Evolutionary conservation across 164 flowering plant species (phyloP), one percentile per base, ranked within the genome.

Genomic region (Chloranthus sessilifolius): DNA sequence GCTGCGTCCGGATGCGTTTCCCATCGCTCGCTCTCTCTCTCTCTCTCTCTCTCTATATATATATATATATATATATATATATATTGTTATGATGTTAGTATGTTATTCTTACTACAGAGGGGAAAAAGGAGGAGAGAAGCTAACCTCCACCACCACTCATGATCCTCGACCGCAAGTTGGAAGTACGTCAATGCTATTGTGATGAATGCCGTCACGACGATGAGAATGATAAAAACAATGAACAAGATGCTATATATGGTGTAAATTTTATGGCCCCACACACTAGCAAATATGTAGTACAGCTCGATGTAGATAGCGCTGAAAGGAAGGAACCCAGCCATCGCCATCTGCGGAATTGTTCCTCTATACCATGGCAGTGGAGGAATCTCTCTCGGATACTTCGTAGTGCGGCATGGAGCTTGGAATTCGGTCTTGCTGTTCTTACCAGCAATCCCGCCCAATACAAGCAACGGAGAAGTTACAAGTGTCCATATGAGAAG

Each of bases 91-190:
- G n/a, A n/a, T n/a, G n/a, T n/a, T n/a, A n/a, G n/a, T n/a, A n/a
- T n/a, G n/a, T n/a, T n/a, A n/a, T n/a, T n/a, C n/a, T n/a, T n/a
- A n/a, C n/a, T n/a, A n/a, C n/a, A n/a, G n/a, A n/a, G n/a, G n/a
- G n/a, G n/a, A n/a, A n/a, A n/a, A n/a, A n/a, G n/a, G n/a, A n/a
- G n/a, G n/a, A n/a, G n/a, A n/a, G n/a, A n/a, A n/a, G 44, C 62
- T 51, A 51, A 56, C 67, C 67, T 64, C 69, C 69, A 64, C 69
- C 69, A 64, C 69, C 69, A 64, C 43, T 64, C 69, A 35, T 64
- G 69, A 55, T 64, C 69, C 54, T 64, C 69, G 17, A 61, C 69
- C 9, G 69, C 69, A 41, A 64, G 69, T 43, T 64, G 69, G 46
- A 64, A 64, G 59, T 64, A 64, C 14, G 69, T 64, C 64, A 64